phyloP scores from a whole-genome alignment of 305 asterid species.

The Solanum chacoense region DNA sequence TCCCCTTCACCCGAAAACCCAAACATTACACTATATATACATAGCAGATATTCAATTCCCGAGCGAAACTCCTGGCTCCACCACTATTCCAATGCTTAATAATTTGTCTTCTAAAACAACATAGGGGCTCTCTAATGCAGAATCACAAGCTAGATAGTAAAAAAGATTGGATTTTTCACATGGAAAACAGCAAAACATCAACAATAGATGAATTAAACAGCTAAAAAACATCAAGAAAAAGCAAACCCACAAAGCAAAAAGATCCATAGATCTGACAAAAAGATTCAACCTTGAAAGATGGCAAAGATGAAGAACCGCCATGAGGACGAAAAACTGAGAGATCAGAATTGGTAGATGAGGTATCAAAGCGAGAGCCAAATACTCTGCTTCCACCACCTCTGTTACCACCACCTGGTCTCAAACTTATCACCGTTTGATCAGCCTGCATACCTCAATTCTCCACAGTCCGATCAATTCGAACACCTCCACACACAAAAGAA shows the following conservation, averaged over 20 bases:
- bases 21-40: neutral
- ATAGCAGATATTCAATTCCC: neutral
- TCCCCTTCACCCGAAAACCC: neutral
- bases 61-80: neutral
- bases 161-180: neutral
- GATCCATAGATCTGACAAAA: conserved; percentile 6
- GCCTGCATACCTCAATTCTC: conserved; percentile 19
- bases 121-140: neutral
- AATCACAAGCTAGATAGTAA: neutral
- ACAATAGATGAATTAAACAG: neutral
- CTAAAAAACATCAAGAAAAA: neutral
- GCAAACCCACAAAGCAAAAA: neutral
- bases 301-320: conserved; percentile 3
- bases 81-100: neutral
- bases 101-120: neutral
- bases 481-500: neutral
- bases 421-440: conserved; percentile 19
- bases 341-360: conserved; percentile 14
- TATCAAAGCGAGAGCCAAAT: conserved; percentile 17
- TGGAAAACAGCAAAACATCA: neutral
- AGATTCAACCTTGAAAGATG: conserved; percentile 10
- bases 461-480: conserved; percentile 9
- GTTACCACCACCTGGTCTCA: conserved; percentile 22
- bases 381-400: conserved; percentile 17
- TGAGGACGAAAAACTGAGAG: conserved; percentile 12